A percentile compares a stretch with the other conserved stretches of the same genome.
phyloP scores from a whole-genome alignment of 1,284 basidiomycete species.

The Puccinia triticina region DNA sequence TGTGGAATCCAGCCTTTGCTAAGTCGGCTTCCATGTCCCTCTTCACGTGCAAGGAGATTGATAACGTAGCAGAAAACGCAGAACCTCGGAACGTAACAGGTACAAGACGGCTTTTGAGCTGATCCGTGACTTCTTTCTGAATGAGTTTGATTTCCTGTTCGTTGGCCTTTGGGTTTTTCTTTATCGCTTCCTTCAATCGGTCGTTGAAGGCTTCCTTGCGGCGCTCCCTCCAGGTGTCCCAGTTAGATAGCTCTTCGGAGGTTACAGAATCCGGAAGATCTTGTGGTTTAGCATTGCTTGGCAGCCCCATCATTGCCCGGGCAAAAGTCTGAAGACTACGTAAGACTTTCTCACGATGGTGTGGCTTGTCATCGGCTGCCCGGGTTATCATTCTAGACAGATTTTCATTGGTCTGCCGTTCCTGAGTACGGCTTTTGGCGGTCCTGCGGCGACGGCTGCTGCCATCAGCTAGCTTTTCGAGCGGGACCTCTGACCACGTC shows the following conservation, averaged over 20 bases:
- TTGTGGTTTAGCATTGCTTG: background rate
- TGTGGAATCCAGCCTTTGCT: background rate
- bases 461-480: background rate
- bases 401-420: background rate
- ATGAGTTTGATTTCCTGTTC: constrained; percentile 8
- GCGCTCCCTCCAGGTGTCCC: constrained; percentile 17
- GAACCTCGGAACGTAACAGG: background rate
- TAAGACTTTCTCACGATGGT: background rate
- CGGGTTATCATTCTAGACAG: background rate
- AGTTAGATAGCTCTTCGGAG: background rate
- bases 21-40: constrained; percentile 1
- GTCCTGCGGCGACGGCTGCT: background rate
- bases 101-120: background rate
- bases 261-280: background rate
- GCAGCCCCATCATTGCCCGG: background rate
- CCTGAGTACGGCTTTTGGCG: background rate
- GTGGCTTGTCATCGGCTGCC: background rate
- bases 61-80: background rate
- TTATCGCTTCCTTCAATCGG: background rate
- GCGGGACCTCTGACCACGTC: background rate
- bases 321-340: constrained; percentile 11
- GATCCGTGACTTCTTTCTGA: background rate
- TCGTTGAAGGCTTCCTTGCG: background rate
- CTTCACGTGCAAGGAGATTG: background rate
- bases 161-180: background rate